Evolutionary conservation across 305 asterid species (phyloP).

Genomic region (Solanum chacoense): DNA sequence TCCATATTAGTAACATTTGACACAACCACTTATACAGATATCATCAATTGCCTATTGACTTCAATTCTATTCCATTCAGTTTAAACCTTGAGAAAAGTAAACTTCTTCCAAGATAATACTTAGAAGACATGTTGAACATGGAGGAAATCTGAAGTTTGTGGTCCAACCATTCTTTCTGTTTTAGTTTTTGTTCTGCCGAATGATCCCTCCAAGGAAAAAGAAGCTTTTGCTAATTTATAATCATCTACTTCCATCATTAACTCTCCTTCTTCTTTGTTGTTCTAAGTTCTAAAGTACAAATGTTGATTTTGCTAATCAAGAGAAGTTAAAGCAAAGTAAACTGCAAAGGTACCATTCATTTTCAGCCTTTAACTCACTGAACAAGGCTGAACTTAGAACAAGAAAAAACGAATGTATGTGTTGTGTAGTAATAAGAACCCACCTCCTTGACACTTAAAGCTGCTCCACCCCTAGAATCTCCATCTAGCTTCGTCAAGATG

Average conservation of each 20-base stretch:
- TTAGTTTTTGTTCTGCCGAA: not conserved
- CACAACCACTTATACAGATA: not conserved
- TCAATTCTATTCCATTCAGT: not conserved
- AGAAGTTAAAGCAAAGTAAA: not conserved
- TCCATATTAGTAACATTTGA: not conserved
- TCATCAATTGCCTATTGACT: not conserved
- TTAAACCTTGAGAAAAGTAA: not conserved
- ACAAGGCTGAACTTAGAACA: not conserved
- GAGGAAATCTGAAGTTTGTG: not conserved
- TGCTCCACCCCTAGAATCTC: constrained; percentile 99
- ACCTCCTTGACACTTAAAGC: constrained; percentile 99
- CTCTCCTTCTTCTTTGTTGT: not conserved
- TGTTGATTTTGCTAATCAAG: not conserved
- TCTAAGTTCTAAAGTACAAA: not conserved
- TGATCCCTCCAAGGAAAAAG: not conserved
- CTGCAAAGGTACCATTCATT: not conserved
- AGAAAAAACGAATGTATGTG: not conserved
- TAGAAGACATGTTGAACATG: not conserved
- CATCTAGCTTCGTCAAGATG: constrained; percentile 91
- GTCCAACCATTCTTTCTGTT: not conserved
- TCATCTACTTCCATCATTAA: not conserved
- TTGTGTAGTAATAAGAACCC: constrained; percentile 7
- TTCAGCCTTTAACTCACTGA: not conserved
- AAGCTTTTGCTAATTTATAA: not conserved
- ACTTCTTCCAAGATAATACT: not conserved